Base-by-base conservation (phyloP, 352 stramenopile genomes). In the Globisporangium iwayamae region DNA sequence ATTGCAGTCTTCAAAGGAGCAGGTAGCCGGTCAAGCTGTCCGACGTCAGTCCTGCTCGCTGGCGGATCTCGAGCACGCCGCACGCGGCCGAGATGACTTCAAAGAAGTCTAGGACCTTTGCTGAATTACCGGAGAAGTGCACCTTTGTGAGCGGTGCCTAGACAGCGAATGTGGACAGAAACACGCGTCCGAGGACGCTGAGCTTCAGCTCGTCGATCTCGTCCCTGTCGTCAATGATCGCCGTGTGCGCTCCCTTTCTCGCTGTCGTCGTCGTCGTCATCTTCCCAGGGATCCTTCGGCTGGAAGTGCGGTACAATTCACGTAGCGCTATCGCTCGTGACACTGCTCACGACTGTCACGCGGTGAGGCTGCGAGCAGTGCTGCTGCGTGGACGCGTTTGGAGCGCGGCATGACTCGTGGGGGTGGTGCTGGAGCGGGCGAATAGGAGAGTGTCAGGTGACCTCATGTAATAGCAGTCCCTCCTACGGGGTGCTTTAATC, bases 131-230 rank as follows among this genome's bases (percentile, higher is more conserved):
- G 30, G 56, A 63, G 39, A 63, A 63, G 43, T 43, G 56, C 30
- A 63, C 34, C 16, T 51, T 55, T n/a, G 39, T 43, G 25, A 63
- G 43, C 25, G 43, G 28, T 16, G 34, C 52, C 20, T 58, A 32
- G 3, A 10, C 32, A 82, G 66, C 9, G 71, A 58, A 16, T 73
- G 62, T 20, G 56, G 79, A 75, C 47, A 89, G 69, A 45, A 89
- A 89, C 10, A 89, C 77, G 60, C 71, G 75, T n/a, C 77, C 77
- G 30, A 77, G 79, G 14, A 89, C 48, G n/a, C 72, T 72, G 41
- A 89, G 56, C 56, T 83, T 78, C 34, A 89, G 60, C 57, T 76
- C 66, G 60, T 80, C 59, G 34, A 84, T 64, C 58, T 78, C 67
- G 36, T 73, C 69, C n/a, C 48, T 41, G 9, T 41, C 18, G 34